Evolutionary conservation across 108 stramenopile species (phyloP), one percentile per base, ranked within the genome.

Genomic region (Bacterosira constricta): DNA sequence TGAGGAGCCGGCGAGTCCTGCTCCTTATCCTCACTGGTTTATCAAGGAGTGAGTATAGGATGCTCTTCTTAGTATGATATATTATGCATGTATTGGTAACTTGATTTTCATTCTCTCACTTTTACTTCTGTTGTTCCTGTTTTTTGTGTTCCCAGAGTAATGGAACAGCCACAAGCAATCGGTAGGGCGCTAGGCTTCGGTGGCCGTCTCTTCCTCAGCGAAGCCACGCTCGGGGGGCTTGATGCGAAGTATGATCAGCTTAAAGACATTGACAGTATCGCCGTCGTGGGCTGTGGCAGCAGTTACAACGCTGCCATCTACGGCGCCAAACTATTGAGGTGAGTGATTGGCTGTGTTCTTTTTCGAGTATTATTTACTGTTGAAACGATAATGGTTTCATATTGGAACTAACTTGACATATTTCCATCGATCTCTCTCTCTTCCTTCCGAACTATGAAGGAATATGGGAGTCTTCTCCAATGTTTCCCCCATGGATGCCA

Each of bases 141-240:
- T 45, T 68, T 5, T 17, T 4, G 21, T n/a, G 20, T n/a, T n/a
- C 9, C 59, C 96, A 67, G 86, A 87, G 81, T 94, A 83, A 69
- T 83, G 80, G 92, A 96, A 63, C 95, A 96, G 81, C 95, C 95
- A 5, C 84, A 91, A 57, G 93, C 90, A 4, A 94, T 92, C 26
- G 90, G 89, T n/a, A 71, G 92, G 7, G 87, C 88, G 29, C 73
- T 88, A 21, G 79, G 81, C 26, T 93, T 77, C 66, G 91, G 91
- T 37, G 88, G 84, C 17, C 79, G 87, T 10, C 71, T 86, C 13
- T 78, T 70, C 2, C 81, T 76, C 6, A 56, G 73, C 25, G 79
- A 56, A 18, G 77, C 86, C 52, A 53, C 71, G 11, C 82, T 88
- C 25, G 85, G 85, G 18, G 91, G 91, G 23, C 80, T 88, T 31